phyloP scores from a whole-genome alignment of 1,284 basidiomycete genomes.

The Boletus mariae region DNA sequence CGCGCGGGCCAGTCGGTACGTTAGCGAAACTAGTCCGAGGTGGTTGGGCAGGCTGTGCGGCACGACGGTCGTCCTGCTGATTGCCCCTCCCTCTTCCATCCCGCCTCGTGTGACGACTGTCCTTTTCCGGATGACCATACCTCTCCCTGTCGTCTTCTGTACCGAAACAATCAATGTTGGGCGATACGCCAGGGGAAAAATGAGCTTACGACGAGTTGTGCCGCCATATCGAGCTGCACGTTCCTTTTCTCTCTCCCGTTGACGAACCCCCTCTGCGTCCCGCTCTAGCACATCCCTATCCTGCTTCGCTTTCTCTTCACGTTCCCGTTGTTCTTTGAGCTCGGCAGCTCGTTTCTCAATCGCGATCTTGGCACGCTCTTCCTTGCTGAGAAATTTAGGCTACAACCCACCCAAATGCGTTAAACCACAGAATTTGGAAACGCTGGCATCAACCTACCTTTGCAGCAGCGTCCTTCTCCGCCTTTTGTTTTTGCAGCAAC shows the following conservation, averaged over 20 bases:
- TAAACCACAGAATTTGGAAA: not conserved
- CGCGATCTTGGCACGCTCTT: conserved; percentile 83
- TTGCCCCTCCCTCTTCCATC: conserved; percentile 31
- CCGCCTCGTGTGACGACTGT: conserved; percentile 36
- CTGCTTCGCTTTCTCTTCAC: conserved; percentile 50
- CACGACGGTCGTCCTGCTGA: conserved; percentile 33
- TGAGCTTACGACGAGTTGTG: conserved; percentile 38
- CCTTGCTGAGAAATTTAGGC: conserved; percentile 88
- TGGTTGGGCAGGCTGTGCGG: conserved; percentile 34
- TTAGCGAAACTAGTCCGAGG: conserved; percentile 48
- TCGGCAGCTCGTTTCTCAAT: conserved; percentile 82
- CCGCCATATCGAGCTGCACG: conserved; percentile 26
- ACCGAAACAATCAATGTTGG: conserved; percentile 15
- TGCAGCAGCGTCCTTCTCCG: conserved; percentile 83
- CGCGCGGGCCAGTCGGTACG: conserved; percentile 81
- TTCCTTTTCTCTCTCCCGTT: conserved; percentile 36
- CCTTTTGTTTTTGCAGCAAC: conserved; percentile 80
- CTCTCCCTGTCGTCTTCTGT: conserved; percentile 61
- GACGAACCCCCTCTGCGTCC: conserved; percentile 67
- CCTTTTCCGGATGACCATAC: conserved; percentile 50
- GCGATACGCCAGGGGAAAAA: conserved; percentile 27
- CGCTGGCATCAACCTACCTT: conserved; percentile 52
- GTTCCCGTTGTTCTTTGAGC: conserved; percentile 65
- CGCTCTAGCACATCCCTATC: conserved; percentile 71
- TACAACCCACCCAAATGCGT: conserved; percentile 31